Base-by-base conservation (phyloP, 2,329 filamentous ascomycete species). In the Pseudogymnoascus sp. region DNA sequence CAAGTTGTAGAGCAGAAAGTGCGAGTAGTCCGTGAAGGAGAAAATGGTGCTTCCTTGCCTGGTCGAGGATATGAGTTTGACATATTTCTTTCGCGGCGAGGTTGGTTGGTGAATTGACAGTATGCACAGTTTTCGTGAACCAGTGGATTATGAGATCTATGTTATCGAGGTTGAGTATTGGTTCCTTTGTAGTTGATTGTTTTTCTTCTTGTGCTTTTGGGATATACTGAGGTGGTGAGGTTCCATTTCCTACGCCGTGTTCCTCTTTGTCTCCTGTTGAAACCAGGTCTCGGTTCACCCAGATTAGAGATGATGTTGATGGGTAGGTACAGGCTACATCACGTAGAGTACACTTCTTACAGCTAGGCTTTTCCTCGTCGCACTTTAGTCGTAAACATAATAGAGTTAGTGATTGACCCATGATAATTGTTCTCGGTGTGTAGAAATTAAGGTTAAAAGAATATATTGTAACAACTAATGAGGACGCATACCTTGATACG, bases 401-500 rank as follows among this genome's bases (percentile, higher is more conserved):
- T 60, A 23, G 23, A 52, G 42, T 52, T 16, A 52, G 42, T 52
- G 23, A 52, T 28, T 52, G 42, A 16, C 42, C 42, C 42, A 52
- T 52, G 14, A 16, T 52, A 16, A 52, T 52, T 16, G 22, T 11
- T 52, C 16, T 16, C 8, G 6, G n/a, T 28, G 12, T 16, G 16
- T 52, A 1, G 2, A 52, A 52, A 63, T 3, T 7, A n/a, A 38
- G 23, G n/a, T 49, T 16, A 5, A 16, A 59, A 35, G 36, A 16
- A 45, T 23, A 41, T 62, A 3, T 35, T 28, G 60, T 38, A 28
- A 28, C n/a, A 33, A 38, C 19, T 41, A 35, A 59, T 28, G 6
- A 33, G 7, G 16, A 45, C 58, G 12, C 58, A 33, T 67, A 73
- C 72, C 67, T 74, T 74, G 35, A 74, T 66, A 59, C 72, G 72